phyloP scores from a whole-genome alignment of 805 yeast species.

The Suhomyces sp. region DNA sequence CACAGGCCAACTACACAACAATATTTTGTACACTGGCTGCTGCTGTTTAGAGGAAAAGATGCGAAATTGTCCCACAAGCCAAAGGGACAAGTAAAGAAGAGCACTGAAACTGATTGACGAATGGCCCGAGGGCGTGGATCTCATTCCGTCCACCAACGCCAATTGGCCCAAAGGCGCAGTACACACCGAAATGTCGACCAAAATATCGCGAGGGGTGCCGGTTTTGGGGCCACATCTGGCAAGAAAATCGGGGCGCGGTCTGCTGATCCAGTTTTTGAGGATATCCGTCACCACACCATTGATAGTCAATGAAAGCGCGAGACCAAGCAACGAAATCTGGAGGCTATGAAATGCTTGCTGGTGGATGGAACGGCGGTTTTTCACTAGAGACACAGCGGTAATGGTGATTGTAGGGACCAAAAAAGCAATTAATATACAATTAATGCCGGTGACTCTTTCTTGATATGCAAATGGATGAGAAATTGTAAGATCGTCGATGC shows the following conservation, averaged over 20 bases:
- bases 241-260: slow-evolving; percentile 36
- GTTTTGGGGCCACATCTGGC: slow-evolving; percentile 30
- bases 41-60: slow-evolving; percentile 7
- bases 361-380: slow-evolving; percentile 31
- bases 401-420: slow-evolving; percentile 24
- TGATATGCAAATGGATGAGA: slow-evolving; percentile 34
- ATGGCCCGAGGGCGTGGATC: slow-evolving; percentile 42
- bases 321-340: slow-evolving; percentile 30
- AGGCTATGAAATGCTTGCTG: slow-evolving; percentile 19
- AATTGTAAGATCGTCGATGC: slow-evolving; percentile 28
- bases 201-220: slow-evolving; percentile 21
- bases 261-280: slow-evolving; percentile 31
- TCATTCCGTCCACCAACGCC: slow-evolving; percentile 34
- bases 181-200: slow-evolving; percentile 32
- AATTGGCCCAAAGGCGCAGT: slow-evolving; percentile 29
- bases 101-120: slow-evolving; percentile 36
- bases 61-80: slow-evolving; percentile 30
- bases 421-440: slow-evolving; percentile 28
- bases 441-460: slow-evolving; percentile 31
- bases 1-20: slow-evolving; percentile 18
- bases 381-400: slow-evolving; percentile 8
- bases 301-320: slow-evolving; percentile 24
- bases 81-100: slow-evolving; percentile 28
- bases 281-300: slow-evolving; percentile 36
- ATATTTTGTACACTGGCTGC: slow-evolving; percentile 17